A percentile compares a stretch with the other conserved stretches of the same genome.
Conservation (phyloP, 2,329 filamentous ascomycete genomes). For the Xylariales sp. region DNA sequence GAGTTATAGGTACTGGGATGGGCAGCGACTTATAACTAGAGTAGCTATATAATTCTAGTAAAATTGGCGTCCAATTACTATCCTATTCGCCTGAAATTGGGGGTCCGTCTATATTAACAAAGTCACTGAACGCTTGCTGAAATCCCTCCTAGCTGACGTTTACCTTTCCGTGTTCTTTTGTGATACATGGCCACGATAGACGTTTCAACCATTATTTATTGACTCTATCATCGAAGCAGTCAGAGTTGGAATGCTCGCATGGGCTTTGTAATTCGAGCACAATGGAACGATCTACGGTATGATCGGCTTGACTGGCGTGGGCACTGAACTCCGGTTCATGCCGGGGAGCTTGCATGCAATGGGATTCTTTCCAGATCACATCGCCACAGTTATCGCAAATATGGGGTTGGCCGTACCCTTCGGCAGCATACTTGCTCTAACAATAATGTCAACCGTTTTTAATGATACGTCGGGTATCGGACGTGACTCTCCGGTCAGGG, state of each 20-base stretch:
- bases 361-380: constrained; percentile 53
- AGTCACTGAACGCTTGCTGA: too few species aligned
- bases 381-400: constrained; percentile 55
- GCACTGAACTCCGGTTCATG: constrained; percentile 63
- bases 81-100: constrained; percentile 62
- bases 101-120: constrained; percentile 33
- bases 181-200: constrained; percentile 58
- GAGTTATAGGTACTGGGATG: not conserved
- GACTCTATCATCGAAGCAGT: constrained; percentile 52
- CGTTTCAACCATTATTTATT: constrained; percentile 52
- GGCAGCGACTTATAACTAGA: constrained; percentile 4
- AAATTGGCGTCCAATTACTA: constrained; percentile 53
- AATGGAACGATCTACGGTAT: constrained; percentile 55
- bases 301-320: constrained; percentile 59
- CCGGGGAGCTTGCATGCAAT: constrained; percentile 28
- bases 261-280: constrained; percentile 47
- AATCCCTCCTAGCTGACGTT: constrained; percentile 36
- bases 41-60: constrained; percentile 40
- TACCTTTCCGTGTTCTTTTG: constrained; percentile 54
- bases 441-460: constrained; percentile 65
- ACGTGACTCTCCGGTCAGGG: constrained; percentile 15
- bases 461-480: constrained; percentile 47
- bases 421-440: constrained; percentile 60
- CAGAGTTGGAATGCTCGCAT: constrained; percentile 54
- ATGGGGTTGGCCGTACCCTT: constrained; percentile 56